Evolutionary conservation across 1,139 yeast genomes (phyloP), one percentile per base, ranked within the genome.

Genomic region (Kurtzmaniella natalensis): DNA sequence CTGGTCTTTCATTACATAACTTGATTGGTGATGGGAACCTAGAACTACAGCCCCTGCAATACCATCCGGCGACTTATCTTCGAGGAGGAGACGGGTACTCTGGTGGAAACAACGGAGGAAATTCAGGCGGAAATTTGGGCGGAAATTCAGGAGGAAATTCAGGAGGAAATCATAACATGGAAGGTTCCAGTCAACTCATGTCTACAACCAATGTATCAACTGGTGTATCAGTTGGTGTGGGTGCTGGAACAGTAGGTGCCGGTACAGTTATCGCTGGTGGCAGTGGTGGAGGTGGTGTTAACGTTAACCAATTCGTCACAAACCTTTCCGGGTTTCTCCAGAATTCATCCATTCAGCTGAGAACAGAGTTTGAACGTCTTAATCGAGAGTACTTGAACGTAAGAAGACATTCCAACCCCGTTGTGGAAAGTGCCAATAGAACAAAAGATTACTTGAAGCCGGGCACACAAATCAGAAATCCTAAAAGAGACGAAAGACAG

Each of bases 351-450:
- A 72, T 77, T 32, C 88, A 78, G 41, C 72, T 78, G 13, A 68
- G 88, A 42, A 74, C 86, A 9, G 94, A 83, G 48, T 82, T 77
- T 51, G 95, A 85, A 50, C 65, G 87, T 40, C 70, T 83, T 30
- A 76, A 87, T 16, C 64, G 88, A 41, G 95, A 85, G 48, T 83
- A 79, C 45, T 61, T 79, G 35, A 82, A 78, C 44, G 81, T 82
- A 0, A 61, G 88, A 45, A 66, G 94, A 41, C 76, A 81, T 51
- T 60, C 64, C 25, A 83, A 83, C 41, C 95, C 95, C 0, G 60
- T 83, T 3, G 73, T 75, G 1, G 84, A 78, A 35, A 71, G 86
- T 8, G 57, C 84, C 28, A 64, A 68, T 30, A 59, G 92, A 42
- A 48, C 65, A 16, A 59, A 56, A 23, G 53, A 51, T 9, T 35